Evolutionary conservation across 1,139 yeast species (phyloP), one percentile per base, ranked within the genome.

Genomic region (Kodamaea plutei): DNA sequence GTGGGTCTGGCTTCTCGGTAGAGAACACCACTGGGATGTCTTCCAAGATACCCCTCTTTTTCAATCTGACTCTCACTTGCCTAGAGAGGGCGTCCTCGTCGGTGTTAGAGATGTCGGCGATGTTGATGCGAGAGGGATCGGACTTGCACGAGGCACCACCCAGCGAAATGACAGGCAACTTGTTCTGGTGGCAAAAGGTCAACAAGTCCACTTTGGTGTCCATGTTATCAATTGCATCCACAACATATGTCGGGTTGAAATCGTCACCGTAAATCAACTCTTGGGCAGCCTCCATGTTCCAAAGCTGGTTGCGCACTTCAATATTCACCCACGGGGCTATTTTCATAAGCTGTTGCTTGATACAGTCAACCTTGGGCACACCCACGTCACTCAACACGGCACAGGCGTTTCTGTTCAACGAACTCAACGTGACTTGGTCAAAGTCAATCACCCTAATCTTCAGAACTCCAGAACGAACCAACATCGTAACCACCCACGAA

Each of bases 51-150:
- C 96, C 97, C 10, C 31, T 21, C 50, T 80, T 76, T 54, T 85
- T 81, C 46, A 91, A 70, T 44, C 89, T 73, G 44, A 95, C 73
- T 50, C 98, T 72, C 6, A 89, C 95, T 1, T 88, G 64, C 43
- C 95, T 74, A n/a, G 96, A 84, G 34, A 91, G 66, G 4, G 96
- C 94, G 54, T 91, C 98, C 57, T 91, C 98, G 47, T 84, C 93
- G 0, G 98, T 51, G 39, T 64, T 66, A 40, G 69, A 62, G 26
- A 68, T 61, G 38, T 68, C 74, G 10, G 64, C 57, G 11, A 68
- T 51, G 42, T 68, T 68, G 30, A 68, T 57, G 36, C 74, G 49
- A 11, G 73, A 63, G 6, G 74, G 73, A 43, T 68, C 74, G 4
- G 70, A 60, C 40, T 68, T 68, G 47, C 95, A 83, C 6, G 96